Conservation (phyloP, 768 basidiomycete genomes). For the Lactarius psammicola region DNA sequence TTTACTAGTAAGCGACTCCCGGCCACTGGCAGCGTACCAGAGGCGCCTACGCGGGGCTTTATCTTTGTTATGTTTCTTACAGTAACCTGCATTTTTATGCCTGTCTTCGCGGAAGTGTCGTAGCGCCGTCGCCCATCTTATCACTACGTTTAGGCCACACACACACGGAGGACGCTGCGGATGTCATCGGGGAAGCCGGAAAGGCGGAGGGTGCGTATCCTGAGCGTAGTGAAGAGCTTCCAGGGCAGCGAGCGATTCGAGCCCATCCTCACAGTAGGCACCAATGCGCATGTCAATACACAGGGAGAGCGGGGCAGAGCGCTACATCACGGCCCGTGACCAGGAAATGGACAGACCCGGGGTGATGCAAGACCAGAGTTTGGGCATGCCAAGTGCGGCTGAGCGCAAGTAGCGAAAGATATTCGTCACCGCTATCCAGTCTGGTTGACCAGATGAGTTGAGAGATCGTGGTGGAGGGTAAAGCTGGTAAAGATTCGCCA, state of each 20-base stretch:
- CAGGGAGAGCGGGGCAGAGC: slow-evolving; percentile 14
- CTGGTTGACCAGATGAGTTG: not conserved
- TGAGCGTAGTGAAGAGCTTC: slow-evolving; percentile 12
- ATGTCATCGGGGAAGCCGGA: slow-evolving; percentile 2
- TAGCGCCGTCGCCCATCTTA: too few species aligned
- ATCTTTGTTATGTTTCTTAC: too few species aligned
- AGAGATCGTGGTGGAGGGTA: too few species aligned
- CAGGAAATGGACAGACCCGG: slow-evolving; percentile 13
- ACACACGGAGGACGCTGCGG: slow-evolving; percentile 14
- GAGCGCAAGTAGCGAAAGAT: slow-evolving; percentile 19
- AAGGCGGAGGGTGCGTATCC: slow-evolving; percentile 19
- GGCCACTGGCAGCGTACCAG: too few species aligned
- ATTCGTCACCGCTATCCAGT: slow-evolving; percentile 13
- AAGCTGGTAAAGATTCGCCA: not conserved
- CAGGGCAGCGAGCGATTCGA: slow-evolving; percentile 15
- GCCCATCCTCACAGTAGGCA: not conserved
- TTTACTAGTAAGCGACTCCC: too few species aligned
- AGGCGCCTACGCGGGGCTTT: too few species aligned
- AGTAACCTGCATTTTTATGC: too few species aligned
- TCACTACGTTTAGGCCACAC: too few species aligned
- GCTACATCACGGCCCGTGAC: slow-evolving; percentile 18
- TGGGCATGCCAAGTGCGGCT: slow-evolving; percentile 17
- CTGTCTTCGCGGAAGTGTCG: too few species aligned
- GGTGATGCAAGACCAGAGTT: slow-evolving; percentile 20
- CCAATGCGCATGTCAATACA: slow-evolving; percentile 12